Conservation (phyloP, 75 land plant species). For the Cunninghamia lanceolata region DNA sequence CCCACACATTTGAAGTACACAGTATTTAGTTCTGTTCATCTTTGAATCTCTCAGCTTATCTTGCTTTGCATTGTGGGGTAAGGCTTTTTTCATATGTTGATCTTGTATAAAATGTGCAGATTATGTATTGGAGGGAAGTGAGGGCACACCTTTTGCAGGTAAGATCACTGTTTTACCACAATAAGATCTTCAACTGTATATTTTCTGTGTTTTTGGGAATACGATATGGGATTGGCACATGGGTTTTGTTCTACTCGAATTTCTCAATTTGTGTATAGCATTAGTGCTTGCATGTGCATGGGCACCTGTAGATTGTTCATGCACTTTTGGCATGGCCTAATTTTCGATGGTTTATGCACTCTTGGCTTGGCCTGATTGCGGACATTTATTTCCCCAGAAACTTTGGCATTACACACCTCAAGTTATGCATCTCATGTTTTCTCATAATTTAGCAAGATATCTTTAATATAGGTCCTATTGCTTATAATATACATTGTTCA, state of each 20-base stretch:
- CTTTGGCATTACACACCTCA: not conserved
- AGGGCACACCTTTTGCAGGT: conserved; percentile 96
- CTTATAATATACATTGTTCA: not conserved
- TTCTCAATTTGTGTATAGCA: not conserved
- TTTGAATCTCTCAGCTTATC: not conserved
- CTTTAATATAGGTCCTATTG: not conserved
- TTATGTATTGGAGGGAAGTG: conserved; percentile 96
- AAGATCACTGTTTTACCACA: not conserved
- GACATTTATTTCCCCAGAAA: no score
- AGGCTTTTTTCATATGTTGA: not conserved
- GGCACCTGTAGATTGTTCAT: not conserved
- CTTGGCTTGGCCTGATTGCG: not conserved
- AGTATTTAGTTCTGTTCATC: not conserved
- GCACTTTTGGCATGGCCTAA: not conserved
- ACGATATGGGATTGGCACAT: not conserved
- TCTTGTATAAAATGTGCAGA: conserved; percentile 41
- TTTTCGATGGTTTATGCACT: not conserved
- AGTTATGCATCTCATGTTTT: not conserved
- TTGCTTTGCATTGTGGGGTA: not conserved
- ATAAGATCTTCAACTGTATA: not conserved
- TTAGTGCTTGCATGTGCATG: not conserved
- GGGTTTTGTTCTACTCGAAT: not conserved
- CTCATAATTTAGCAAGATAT: not conserved
- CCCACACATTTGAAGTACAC: not conserved
- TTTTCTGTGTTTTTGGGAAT: not conserved